Evolutionary conservation across 2,329 filamentous ascomycete genomes (phyloP), one percentile per base, ranked within the genome.

Genomic region (Ambrosiella beaveri): DNA sequence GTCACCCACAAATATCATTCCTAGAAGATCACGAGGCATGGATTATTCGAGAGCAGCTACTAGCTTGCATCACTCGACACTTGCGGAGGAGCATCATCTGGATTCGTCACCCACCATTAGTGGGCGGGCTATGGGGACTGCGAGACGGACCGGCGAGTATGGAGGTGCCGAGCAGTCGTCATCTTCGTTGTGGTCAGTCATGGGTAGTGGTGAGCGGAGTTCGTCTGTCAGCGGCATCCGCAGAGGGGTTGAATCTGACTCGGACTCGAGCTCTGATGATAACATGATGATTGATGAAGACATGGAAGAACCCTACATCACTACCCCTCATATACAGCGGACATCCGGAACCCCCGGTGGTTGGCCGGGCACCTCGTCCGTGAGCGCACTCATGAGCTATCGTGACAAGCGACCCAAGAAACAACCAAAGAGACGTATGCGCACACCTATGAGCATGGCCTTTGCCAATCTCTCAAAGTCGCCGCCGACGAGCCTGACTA

Each of bases 1-100:
- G 47, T 91, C 88, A 1, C 89, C 90, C 1, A 85, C 86, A 35
- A 94, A 90, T 57, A 86, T 95, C 52, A 77, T 97, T 7, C 91
- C 91, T 15, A 82, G 91, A 63, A 84, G 90, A 61, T 96, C 90
- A 37, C 81, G 91, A 58, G 91, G 91, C 49, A 75, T 96, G 61
- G 91, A 97, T 71, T 97, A 95, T 69, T 91, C 91, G 45, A 80
- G 91, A 64, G 90, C 90, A 9, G 93, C 88, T 62, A 96, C 91
- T 9, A 95, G 90, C 67, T 76, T 98, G 19, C 93, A 97, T 71
- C 93, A 97, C 70, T 96, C 91, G 13, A 97, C 87, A 0, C 78
- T 97, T 7, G 90, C 91, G 58, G 88, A 95, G 64, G 81, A 85
- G 68, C 86, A 87, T 0, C 93, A 87, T 4, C 89, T 90, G 2